These are phyloP conservation scores for Leccinum variicolor DNA, from an alignment of 768 basidiomycete genomes.

Conservation along the genomic window DNA sequence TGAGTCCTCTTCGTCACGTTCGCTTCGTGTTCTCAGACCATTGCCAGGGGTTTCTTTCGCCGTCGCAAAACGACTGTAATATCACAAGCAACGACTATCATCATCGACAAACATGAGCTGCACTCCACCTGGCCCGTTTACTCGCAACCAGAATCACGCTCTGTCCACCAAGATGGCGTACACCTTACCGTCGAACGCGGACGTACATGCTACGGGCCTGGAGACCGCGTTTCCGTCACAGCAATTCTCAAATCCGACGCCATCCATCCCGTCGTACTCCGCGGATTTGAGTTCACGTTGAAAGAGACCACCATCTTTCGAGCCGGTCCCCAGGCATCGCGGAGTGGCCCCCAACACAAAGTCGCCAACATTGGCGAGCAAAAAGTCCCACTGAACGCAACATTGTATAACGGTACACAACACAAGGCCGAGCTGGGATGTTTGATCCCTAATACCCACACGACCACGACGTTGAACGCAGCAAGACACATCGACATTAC, in stretches of 20 bases:
- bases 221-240: constrained; percentile 70
- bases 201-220: constrained; percentile 81
- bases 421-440: constrained; percentile 73
- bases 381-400: constrained; percentile 68
- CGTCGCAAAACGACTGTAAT: constrained; percentile 69
- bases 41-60: constrained; percentile 65
- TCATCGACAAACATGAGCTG: constrained; percentile 91
- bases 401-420: constrained; percentile 67
- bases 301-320: constrained; percentile 76
- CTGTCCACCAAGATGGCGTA: constrained; percentile 61
- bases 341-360: constrained; percentile 55
- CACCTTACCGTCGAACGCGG: constrained; percentile 73
- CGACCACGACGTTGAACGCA: constrained; percentile 75
- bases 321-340: constrained; percentile 52
- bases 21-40: background rate
- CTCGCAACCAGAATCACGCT: constrained; percentile 71
- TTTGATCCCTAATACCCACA: constrained; percentile 67
- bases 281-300: constrained; percentile 80
- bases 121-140: constrained; percentile 95
- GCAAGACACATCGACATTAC: constrained; percentile 85
- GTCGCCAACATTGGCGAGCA: constrained; percentile 60
- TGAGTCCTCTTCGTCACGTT: constrained; percentile 30
- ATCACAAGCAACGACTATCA: constrained; percentile 65
- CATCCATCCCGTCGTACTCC: constrained; percentile 65
- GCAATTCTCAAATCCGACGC: constrained; percentile 73